phyloP scores from a whole-genome alignment of 2,329 filamentous ascomycete genomes.

The Talaromyces albobiverticillius region DNA sequence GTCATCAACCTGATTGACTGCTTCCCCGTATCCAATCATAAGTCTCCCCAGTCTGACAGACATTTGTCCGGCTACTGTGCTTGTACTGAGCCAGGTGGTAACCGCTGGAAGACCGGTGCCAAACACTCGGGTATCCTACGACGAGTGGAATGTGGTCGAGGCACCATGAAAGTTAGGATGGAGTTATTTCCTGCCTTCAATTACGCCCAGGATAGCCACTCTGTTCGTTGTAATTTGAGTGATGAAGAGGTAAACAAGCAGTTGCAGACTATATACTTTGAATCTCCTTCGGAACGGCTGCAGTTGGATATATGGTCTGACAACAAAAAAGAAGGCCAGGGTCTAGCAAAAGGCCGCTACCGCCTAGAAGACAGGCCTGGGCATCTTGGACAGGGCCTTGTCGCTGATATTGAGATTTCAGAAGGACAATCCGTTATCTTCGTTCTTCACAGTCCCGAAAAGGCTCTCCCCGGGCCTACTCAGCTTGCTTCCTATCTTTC shows the following conservation, averaged over 20 bases:
- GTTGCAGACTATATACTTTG: conserved; percentile 64
- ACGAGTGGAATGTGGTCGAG: conserved; percentile 70
- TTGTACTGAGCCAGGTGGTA: conserved; percentile 40
- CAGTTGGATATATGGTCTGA: conserved; percentile 68
- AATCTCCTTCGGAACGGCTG: conserved; percentile 57
- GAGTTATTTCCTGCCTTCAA: conserved; percentile 72
- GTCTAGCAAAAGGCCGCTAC: conserved; percentile 54
- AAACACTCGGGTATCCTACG: conserved; percentile 57
- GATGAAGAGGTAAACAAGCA: conserved; percentile 34
- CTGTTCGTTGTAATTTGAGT: conserved; percentile 27
- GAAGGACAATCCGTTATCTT: conserved; percentile 70
- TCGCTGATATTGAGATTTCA: conserved; percentile 56
- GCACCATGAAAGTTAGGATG: conserved; percentile 62
- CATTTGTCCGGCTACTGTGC: conserved; percentile 32
- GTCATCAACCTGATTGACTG: conserved; percentile 73
- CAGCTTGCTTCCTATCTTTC: conserved; percentile 61
- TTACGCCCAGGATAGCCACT: conserved; percentile 64
- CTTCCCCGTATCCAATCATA: conserved; percentile 67
- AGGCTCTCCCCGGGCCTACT: conserved; percentile 55
- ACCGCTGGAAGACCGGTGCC: conserved; percentile 46
- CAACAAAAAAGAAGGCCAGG: conserved; percentile 49
- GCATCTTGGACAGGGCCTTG: conserved; percentile 61
- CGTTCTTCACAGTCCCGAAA: conserved; percentile 62
- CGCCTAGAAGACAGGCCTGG: conserved; percentile 51
- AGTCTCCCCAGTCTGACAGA: conserved; percentile 38